Conservation (phyloP, 2,329 filamentous ascomycete genomes). For the Apiospora sp. region DNA sequence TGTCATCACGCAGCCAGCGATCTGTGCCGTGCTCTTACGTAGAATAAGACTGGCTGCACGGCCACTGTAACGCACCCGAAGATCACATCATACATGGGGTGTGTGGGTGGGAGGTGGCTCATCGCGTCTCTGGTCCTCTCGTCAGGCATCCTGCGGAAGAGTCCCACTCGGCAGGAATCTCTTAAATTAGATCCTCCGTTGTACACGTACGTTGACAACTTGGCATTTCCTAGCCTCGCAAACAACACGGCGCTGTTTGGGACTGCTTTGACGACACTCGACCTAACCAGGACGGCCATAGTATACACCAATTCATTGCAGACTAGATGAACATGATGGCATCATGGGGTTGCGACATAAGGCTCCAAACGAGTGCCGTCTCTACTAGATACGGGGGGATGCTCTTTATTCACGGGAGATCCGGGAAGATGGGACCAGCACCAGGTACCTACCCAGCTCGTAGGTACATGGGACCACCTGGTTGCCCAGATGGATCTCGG, state of each 20-base stretch:
- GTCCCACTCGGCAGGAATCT: constrained; percentile 19
- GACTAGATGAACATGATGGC: neutral
- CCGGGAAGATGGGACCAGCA: constrained; percentile 3
- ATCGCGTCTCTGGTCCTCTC: constrained; percentile 14
- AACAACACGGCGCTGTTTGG: neutral
- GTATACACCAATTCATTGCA: neutral
- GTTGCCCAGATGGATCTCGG: constrained; percentile 6
- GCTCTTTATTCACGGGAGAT: constrained; percentile 13
- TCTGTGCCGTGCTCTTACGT: constrained; percentile 9
- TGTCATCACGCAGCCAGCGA: neutral
- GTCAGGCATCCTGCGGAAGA: constrained; percentile 4
- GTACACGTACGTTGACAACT: constrained; percentile 19
- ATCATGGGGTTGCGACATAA: neutral
- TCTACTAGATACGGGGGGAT: constrained; percentile 1
- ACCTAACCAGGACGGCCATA: neutral
- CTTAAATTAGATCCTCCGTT: constrained; percentile 22
- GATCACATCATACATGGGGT: constrained; percentile 13
- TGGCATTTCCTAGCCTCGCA: constrained; percentile 7
- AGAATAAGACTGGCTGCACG: constrained; percentile 5
- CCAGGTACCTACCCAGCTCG: constrained; percentile 1
- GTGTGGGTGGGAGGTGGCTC: constrained; percentile 20
- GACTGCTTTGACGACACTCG: neutral
- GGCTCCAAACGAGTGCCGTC: neutral
- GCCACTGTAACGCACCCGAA: constrained; percentile 16
- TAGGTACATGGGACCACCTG: neutral